Evolutionary conservation across 202 grass and related monocot genomes (phyloP), one percentile per base, ranked within the genome.

Genomic region (Cymbopogon flexuosus): DNA sequence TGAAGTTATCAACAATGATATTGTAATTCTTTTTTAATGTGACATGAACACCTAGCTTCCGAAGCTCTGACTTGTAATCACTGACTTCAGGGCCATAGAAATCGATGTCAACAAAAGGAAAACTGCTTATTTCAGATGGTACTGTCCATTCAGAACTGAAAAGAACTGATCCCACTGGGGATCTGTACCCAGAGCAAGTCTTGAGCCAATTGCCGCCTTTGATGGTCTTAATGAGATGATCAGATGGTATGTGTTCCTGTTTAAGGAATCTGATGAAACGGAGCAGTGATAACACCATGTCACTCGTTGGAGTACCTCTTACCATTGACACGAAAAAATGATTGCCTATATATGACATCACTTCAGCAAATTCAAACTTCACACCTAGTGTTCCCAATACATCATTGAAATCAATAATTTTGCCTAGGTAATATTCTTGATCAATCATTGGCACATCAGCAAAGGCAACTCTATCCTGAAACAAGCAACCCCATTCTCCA

Each of bases 371-470:
- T 40, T 81, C 83, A 81, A 87, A 79, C 37, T 70, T 65, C 23
- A 92, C 86, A 15, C 90, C 90, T 57, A 92, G 62, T 33, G 23
- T 18, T 72, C 35, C 54, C 39, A 92, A 5, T 68, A 78, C 86
- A 45, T 85, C 70, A 30, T 81, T 80, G 30, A 87, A 89, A n/a
- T 19, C 30, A 27, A 0, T 0, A 52, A 92, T 79, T 34, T 39
- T 22, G 5, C 70, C 15, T 13, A 60, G 33, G 66, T 92, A 92
- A 64, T 72, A 86, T 29, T 76, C 62, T 58, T 84, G 69, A 78
- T 92, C 83, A 61, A 92, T 64, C 19, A 92, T 74, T 35, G 86
- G 86, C 23, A 92, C 58, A 31, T 86, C 75, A 80, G 60, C 66
- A 66, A 78, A 88, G 4, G 60, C 21, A 35, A 41, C 22, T 30